Percentiles rank a stretch among this genome's conserved stretches.
Evolutionary conservation across 1,284 basidiomycete genomes (phyloP).

Genomic region (Hemileia vastatrix): DNA sequence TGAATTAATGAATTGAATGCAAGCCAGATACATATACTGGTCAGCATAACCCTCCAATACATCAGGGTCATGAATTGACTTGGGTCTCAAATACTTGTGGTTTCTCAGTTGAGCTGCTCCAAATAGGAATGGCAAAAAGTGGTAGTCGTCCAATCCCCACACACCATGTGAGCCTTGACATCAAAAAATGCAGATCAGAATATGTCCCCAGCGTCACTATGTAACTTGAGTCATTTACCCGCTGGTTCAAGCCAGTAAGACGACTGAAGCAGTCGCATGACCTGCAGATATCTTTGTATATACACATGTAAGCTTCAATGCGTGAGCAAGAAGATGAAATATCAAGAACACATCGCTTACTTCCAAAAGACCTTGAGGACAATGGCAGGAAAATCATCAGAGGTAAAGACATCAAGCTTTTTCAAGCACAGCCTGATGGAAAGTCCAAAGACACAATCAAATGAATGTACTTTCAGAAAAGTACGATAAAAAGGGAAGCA

Average conservation of each 20-base stretch:
- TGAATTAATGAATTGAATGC: constrained; percentile 92
- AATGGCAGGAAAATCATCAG: constrained; percentile 63
- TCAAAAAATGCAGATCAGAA: background rate
- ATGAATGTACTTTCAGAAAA: background rate
- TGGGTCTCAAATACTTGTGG: constrained; percentile 82
- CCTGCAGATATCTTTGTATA: constrained; percentile 61
- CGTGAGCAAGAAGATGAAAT: background rate
- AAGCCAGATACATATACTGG: constrained; percentile 95
- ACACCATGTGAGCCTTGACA: constrained; percentile 71
- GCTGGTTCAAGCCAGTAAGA: constrained; percentile 97
- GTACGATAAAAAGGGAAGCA: constrained; percentile 40
- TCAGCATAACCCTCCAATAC: constrained; percentile 85
- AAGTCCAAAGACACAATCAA: background rate
- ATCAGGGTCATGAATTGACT: constrained; percentile 81
- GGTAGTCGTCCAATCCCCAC: constrained; percentile 97
- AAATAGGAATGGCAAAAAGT: constrained; percentile 88
- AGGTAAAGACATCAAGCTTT: constrained; percentile 58
- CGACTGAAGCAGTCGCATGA: constrained; percentile 83
- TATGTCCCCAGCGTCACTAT: background rate
- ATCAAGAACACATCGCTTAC: constrained; percentile 45
- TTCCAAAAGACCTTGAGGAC: constrained; percentile 86
- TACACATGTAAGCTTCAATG: background rate
- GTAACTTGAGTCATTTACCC: constrained; percentile 46
- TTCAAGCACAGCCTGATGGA: constrained; percentile 65
- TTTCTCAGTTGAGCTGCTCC: constrained; percentile 76